phyloP scores from a whole-genome alignment of 2,329 filamentous ascomycete species.

The Stachybotrys elegans region DNA sequence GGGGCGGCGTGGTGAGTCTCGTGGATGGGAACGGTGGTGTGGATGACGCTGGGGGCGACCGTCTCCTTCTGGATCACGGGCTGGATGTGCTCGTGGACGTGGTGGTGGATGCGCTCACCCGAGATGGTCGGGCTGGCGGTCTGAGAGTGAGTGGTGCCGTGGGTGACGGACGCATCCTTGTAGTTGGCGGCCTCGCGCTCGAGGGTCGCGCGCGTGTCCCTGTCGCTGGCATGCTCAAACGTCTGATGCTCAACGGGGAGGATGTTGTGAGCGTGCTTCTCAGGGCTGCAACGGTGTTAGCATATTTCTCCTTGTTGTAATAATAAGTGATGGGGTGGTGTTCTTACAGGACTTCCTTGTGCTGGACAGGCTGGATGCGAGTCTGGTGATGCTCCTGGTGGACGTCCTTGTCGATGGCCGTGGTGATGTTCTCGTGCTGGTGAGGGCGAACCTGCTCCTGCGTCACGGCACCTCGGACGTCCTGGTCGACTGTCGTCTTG shows the following conservation, averaged over 20 bases:
- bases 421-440: conserved; percentile 56
- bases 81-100: conserved; percentile 64
- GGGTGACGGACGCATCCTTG: conserved; percentile 20
- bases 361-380: conserved; percentile 57
- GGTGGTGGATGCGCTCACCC: conserved; percentile 29
- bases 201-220: conserved; percentile 39
- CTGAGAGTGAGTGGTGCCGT: conserved; percentile 20
- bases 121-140: conserved; percentile 18
- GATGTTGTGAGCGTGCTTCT: conserved; percentile 58
- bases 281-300: conserved; percentile 33
- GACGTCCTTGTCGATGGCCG: conserved; percentile 62
- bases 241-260: conserved; percentile 54
- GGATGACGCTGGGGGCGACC: conserved; percentile 61
- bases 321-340: fast-evolving
- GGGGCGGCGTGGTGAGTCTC: conserved; percentile 65
- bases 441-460: conserved; percentile 56
- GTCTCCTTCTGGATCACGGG: conserved; percentile 67
- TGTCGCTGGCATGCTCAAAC: conserved; percentile 54
- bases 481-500: conserved; percentile 66
- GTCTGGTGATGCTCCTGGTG: conserved; percentile 71
- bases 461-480: conserved; percentile 53
- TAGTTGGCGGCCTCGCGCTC: conserved; percentile 41
- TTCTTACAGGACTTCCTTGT: conserved; percentile 36
- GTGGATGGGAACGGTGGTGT: conserved; percentile 68
- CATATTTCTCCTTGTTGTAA: not conserved